Base-by-base conservation (phyloP, 192 early-diverging fungal genomes). In the Spizellomyces sp. region DNA sequence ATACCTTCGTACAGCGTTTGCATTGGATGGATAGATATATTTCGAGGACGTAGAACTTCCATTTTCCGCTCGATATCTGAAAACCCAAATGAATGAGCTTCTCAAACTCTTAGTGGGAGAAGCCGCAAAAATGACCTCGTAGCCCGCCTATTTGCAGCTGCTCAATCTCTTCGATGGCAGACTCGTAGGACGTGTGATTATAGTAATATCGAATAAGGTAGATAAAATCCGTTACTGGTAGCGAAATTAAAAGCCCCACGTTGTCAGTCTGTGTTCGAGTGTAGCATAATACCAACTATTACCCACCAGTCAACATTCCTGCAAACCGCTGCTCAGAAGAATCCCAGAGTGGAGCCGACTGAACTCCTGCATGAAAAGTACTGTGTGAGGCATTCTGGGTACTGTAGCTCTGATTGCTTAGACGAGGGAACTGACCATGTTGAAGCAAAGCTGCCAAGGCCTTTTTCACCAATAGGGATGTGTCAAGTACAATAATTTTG, bases 201-300 rank as follows among this genome's bases (percentile, higher is more conserved):
- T 96, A 95, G 79, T 96, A 95, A 80, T 94, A 94, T 74, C 93
- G 87, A 41, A 98, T 93, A 70, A 98, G 78, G 75, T 95, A 91
- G 50, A 98, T 93, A 76, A 98, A 93, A 75, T 98, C 96, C 1
- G 95, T 92, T 8, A 96, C 95, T 80, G 68, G n/a, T 9, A 10
- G 57, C 22, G 48, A 61, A 78, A 22, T 45, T 36, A 36, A 36
- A 36, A 36, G 27, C 1, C n/a, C 27, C 27, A 36, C 0, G 27
- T 36, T 36, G 2, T 22, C 36, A 72, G 46, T 58, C 27, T 4
- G 5, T 27, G 45, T 64, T 36, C 50, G 50, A 54, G 50, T n/a
- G 17, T 36, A 19, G 0, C 50, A 54, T 54, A 2, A 2, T 12
- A 44, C 5, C 0, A 64, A 44, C 5, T 9, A 14, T 0, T 4